phyloP scores from a whole-genome alignment of 257 asterid genomes.

The Henckelia pumila region DNA sequence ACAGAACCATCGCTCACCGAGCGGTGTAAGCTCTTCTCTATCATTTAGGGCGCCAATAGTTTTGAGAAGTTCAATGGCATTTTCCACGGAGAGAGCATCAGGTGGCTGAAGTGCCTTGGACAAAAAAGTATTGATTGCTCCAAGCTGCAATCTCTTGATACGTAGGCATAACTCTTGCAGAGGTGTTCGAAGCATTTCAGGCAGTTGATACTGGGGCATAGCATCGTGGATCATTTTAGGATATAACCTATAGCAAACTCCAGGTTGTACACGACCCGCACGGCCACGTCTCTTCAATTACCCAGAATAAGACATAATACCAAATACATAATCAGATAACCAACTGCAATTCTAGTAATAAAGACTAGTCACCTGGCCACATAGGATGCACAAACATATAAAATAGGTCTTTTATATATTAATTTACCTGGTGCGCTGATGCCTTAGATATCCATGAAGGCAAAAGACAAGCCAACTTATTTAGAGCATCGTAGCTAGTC shows the following conservation, averaged over 20 bases:
- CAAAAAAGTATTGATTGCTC: constrained; percentile 65
- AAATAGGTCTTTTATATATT: neutral
- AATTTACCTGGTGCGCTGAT: constrained; percentile 89
- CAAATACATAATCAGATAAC: neutral
- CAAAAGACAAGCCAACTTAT: constrained; percentile 86
- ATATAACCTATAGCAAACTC: constrained; percentile 84
- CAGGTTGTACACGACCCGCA: constrained; percentile 98
- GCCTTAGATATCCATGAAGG: constrained; percentile 99
- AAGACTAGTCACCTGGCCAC: neutral
- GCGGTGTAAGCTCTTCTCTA: constrained; percentile 89
- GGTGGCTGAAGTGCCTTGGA: constrained; percentile 97
- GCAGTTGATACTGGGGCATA: constrained; percentile 87
- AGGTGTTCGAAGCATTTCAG: constrained; percentile 98
- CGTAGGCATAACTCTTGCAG: constrained; percentile 94
- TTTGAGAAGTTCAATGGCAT: constrained; percentile 92
- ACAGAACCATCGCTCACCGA: constrained; percentile 50
- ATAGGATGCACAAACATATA: neutral
- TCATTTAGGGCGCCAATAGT: constrained; percentile 93
- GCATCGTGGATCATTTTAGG: constrained; percentile 82
- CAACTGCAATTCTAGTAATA: neutral
- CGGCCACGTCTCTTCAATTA: constrained; percentile 91
- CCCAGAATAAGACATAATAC: constrained; percentile 19
- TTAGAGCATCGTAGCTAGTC: constrained; percentile 96
- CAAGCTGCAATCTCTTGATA: constrained; percentile 87
- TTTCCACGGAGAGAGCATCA: constrained; percentile 79